A percentile compares a stretch with the other conserved stretches of the same genome.
These are phyloP conservation scores for Gynostemma pentaphyllum DNA, from an alignment of 306 rosid species.

Conservation along the genomic window DNA sequence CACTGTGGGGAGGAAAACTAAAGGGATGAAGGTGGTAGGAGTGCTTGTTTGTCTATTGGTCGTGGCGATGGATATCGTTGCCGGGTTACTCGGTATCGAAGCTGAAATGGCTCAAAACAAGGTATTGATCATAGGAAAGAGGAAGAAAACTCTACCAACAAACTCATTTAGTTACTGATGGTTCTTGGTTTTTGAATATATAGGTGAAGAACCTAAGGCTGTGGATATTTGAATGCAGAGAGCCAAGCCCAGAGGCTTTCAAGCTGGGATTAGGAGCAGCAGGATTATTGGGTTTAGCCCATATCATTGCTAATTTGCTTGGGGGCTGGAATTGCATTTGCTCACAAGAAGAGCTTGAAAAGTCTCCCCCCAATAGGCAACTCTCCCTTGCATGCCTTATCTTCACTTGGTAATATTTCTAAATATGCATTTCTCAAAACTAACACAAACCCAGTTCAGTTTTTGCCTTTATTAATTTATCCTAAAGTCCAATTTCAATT, in stretches of 20 bases:
- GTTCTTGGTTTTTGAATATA: neutral
- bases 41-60: constrained; percentile 55
- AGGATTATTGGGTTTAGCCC: constrained; percentile 49
- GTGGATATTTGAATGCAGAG: constrained; percentile 92
- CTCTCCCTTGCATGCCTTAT: constrained; percentile 62
- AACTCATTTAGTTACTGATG: too few relatives aligned
- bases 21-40: constrained; percentile 63
- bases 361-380: constrained; percentile 56
- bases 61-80: constrained; percentile 60
- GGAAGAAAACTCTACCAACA: too few relatives aligned
- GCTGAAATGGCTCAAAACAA: constrained; percentile 84
- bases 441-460: neutral
- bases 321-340: constrained; percentile 87
- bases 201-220: constrained; percentile 73
- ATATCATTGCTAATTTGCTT: constrained; percentile 56
- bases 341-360: constrained; percentile 67
- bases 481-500: neutral
- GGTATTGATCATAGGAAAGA: too few relatives aligned
- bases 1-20: too few relatives aligned
- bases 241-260: constrained; percentile 80
- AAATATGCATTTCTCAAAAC: neutral
- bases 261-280: constrained; percentile 73
- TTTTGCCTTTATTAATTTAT: neutral
- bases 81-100: constrained; percentile 84
- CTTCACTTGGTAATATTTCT: constrained; percentile 82